Percentiles rank a stretch among this genome's conserved stretches.
phyloP scores from a whole-genome alignment of 2,329 filamentous ascomycete genomes.

The Penicillium sp. region DNA sequence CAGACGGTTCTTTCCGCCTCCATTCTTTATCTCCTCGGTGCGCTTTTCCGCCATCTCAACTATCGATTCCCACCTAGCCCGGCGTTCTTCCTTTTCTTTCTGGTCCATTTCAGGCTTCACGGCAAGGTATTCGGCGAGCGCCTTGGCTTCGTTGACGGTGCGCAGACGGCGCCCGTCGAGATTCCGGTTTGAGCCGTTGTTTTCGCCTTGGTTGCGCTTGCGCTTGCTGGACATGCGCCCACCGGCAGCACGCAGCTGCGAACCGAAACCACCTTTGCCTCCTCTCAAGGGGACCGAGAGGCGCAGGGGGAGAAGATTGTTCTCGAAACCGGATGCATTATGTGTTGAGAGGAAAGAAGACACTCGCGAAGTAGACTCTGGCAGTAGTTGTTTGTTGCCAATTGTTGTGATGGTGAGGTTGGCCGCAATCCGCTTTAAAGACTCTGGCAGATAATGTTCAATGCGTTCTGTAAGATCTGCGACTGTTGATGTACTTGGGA shows the following conservation, averaged over 20 bases:
- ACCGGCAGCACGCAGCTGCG: constrained; percentile 90
- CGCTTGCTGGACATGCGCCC: constrained; percentile 97
- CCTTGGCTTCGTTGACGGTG: constrained; percentile 93
- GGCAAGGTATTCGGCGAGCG: constrained; percentile 87
- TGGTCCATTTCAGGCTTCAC: constrained; percentile 97
- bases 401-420: constrained; percentile 76
- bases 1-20: constrained; percentile 61
- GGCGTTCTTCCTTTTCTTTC: constrained; percentile 82
- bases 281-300: constrained; percentile 76
- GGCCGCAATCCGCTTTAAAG: constrained; percentile 50
- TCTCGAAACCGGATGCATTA: constrained; percentile 41
- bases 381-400: constrained; percentile 66
- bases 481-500: constrained; percentile 62
- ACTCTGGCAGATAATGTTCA: constrained; percentile 53
- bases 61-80: constrained; percentile 79
- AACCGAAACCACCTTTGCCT: constrained; percentile 97
- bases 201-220: constrained; percentile 76
- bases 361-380: constrained; percentile 53
- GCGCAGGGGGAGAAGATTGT: constrained; percentile 73
- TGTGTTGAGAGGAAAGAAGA: constrained; percentile 56
- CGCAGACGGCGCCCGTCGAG: constrained; percentile 84
- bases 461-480: constrained; percentile 63
- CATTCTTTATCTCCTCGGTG: constrained; percentile 77
- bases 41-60: constrained; percentile 78
- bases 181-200: constrained; percentile 88